Percentiles rank a stretch among this genome's conserved stretches.
Evolutionary conservation across 208 protist species (phyloP).

Genomic region (Leishmania martiniquensis): DNA sequence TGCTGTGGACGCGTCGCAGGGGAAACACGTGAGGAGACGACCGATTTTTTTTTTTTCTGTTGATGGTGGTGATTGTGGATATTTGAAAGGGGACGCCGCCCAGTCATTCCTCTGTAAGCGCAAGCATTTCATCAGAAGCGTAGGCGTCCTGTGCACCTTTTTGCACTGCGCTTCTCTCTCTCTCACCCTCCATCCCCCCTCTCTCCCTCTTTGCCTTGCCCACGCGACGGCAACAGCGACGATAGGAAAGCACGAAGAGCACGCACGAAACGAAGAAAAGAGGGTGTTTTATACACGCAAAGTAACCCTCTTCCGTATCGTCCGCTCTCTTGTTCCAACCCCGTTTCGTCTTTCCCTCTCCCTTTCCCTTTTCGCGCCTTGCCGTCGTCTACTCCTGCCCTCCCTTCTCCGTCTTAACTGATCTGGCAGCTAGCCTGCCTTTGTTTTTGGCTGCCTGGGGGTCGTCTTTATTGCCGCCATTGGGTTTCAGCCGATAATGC

Average conservation of each 20-base stretch:
- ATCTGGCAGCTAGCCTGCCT: not conserved
- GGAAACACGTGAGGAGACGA: too few species aligned
- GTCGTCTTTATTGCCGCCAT: not conserved
- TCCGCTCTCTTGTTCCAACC: not conserved
- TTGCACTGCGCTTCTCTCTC: not conserved
- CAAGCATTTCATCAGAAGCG: not conserved
- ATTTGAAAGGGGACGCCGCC: not conserved
- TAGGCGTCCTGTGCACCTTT: not conserved
- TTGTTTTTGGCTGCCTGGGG: not conserved
- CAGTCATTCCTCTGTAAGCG: not conserved
- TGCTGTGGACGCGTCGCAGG: too few species aligned
- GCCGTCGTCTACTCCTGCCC: not conserved
- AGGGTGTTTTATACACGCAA: slow-evolving; percentile 3
- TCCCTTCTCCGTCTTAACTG: not conserved
- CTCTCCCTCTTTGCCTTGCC: not conserved
- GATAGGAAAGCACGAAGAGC: not conserved
- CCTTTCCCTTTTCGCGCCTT: not conserved
- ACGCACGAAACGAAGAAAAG: not conserved
- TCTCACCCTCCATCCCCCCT: not conserved
- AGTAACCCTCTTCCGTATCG: not conserved
- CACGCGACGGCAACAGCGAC: not conserved
- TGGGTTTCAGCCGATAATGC: not conserved
- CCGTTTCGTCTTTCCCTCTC: not conserved
- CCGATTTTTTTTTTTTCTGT: too few species aligned
- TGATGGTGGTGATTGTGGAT: too few species aligned